Evolutionary conservation across 495 filamentous ascomycete species (phyloP).

Genomic region (Neurospora tetraspora): DNA sequence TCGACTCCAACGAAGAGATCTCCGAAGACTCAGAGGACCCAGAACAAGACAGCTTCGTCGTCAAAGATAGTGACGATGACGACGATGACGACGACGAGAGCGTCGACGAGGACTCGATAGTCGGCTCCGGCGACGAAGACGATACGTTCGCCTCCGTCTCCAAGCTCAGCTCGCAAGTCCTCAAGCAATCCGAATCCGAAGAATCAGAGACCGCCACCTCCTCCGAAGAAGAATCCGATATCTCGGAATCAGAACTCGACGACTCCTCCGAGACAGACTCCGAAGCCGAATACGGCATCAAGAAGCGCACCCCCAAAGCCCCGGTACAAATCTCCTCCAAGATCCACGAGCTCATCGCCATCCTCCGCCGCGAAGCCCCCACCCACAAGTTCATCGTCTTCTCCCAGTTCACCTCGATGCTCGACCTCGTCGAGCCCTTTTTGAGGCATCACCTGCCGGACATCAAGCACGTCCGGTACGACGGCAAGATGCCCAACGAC

Average conservation of each 20-base stretch:
- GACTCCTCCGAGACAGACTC: constrained; percentile 37
- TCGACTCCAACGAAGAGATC: constrained; percentile 26
- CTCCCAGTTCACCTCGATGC: constrained; percentile 92
- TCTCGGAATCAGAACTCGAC: constrained; percentile 29
- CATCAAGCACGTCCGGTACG: constrained; percentile 77
- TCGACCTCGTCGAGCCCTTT: constrained; percentile 93
- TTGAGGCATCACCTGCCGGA: constrained; percentile 47
- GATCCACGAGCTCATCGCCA: constrained; percentile 70
- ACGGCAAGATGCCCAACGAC: constrained; percentile 93
- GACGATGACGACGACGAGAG: constrained; percentile 33
- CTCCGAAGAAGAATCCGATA: constrained; percentile 14
- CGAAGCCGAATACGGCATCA: constrained; percentile 14
- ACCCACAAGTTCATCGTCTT: constrained; percentile 95
- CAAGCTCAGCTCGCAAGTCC: constrained; percentile 24
- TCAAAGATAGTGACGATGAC: constrained; percentile 26
- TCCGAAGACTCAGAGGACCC: constrained; percentile 51
- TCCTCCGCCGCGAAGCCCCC: constrained; percentile 67
- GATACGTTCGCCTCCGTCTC: constrained; percentile 32
- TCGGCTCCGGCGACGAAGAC: constrained; percentile 2
- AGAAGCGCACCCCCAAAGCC: constrained; percentile 19
- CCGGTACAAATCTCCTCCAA: constrained; percentile 69
- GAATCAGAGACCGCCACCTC: constrained; percentile 13
- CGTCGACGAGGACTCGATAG: constrained; percentile 25
- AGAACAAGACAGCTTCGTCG: constrained; percentile 37
- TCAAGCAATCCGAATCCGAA: constrained; percentile 12